Evolutionary conservation across 2,329 filamentous ascomycete species (phyloP).

Genomic region (Fusarium sp.): DNA sequence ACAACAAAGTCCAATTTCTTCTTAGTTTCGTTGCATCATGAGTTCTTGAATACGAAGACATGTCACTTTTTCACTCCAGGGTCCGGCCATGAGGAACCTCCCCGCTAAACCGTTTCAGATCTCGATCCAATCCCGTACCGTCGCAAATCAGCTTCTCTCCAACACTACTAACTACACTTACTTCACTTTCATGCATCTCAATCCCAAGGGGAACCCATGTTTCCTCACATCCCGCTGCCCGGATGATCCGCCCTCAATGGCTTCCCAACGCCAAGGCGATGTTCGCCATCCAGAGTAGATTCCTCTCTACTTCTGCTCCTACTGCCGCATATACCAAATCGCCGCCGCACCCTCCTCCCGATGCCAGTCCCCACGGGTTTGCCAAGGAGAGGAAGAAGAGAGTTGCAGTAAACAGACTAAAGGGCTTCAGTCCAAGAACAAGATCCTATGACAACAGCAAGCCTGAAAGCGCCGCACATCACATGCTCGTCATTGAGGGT

Average conservation of each 20-base stretch:
- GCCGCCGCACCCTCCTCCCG: not conserved
- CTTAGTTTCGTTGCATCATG: constrained; percentile 8
- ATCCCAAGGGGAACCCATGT: constrained; percentile 32
- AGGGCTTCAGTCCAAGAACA: too few relatives aligned
- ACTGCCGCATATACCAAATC: too few relatives aligned
- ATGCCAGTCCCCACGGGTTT: not conserved
- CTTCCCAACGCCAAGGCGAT: constrained; percentile 45
- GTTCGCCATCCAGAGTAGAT: constrained; percentile 28
- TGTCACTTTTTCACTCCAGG: constrained; percentile 9
- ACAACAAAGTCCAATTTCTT: not conserved
- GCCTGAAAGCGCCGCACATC: constrained; percentile 1
- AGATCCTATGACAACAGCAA: not conserved
- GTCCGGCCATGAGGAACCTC: not conserved
- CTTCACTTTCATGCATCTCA: not conserved
- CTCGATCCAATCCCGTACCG: constrained; percentile 15
- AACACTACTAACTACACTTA: not conserved
- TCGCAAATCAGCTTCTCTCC: constrained; percentile 18
- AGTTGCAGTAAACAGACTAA: not conserved
- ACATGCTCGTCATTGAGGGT: constrained; percentile 70
- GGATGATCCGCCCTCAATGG: constrained; percentile 53
- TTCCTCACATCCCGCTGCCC: constrained; percentile 35
- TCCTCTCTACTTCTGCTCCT: not conserved
- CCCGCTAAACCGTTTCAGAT: constrained; percentile 41
- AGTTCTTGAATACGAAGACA: constrained; percentile 1
- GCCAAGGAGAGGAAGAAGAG: not conserved